phyloP scores from a whole-genome alignment of 192 early-diverging fungal species.

The Coemansia sp. region DNA sequence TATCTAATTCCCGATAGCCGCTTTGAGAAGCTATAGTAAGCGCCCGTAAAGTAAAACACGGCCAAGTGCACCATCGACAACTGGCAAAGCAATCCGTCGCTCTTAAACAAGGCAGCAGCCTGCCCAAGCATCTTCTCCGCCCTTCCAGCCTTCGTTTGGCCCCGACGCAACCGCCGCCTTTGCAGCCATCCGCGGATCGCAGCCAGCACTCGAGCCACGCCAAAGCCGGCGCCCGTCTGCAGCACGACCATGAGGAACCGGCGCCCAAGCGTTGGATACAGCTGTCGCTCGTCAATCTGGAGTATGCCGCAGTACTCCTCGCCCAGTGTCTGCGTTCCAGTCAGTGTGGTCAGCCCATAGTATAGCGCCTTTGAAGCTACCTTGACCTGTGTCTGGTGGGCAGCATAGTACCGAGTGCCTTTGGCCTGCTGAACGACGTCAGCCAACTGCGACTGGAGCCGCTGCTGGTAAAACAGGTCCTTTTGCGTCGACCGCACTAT shows the following conservation, averaged over 20 bases:
- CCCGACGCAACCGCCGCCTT: constrained; percentile 5
- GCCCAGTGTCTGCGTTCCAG: constrained; percentile 83
- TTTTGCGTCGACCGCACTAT: constrained; percentile 90
- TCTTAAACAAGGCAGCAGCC: constrained; percentile 6
- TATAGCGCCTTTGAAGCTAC: constrained; percentile 66
- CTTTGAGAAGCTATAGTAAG: constrained; percentile 80
- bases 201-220: constrained; percentile 5
- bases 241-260: constrained; percentile 39
- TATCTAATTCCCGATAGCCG: constrained; percentile 78
- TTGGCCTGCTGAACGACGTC: constrained; percentile 61
- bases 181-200: constrained; percentile 25
- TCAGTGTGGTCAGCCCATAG: constrained; percentile 67
- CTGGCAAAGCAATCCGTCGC: constrained; percentile 6
- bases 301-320: constrained; percentile 95
- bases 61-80: constrained; percentile 69
- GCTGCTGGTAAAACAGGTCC: constrained; percentile 77
- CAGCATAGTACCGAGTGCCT: constrained; percentile 58
- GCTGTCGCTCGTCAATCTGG: constrained; percentile 56
- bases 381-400: constrained; percentile 64
- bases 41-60: constrained; percentile 85
- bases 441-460: constrained; percentile 62
- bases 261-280: constrained; percentile 52
- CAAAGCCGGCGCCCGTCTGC: constrained; percentile 27
- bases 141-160: neutral
- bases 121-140: constrained; percentile 5